Evolutionary conservation across 495 filamentous ascomycete genomes (phyloP).

Genomic region (Alectoria sarmentosa): DNA sequence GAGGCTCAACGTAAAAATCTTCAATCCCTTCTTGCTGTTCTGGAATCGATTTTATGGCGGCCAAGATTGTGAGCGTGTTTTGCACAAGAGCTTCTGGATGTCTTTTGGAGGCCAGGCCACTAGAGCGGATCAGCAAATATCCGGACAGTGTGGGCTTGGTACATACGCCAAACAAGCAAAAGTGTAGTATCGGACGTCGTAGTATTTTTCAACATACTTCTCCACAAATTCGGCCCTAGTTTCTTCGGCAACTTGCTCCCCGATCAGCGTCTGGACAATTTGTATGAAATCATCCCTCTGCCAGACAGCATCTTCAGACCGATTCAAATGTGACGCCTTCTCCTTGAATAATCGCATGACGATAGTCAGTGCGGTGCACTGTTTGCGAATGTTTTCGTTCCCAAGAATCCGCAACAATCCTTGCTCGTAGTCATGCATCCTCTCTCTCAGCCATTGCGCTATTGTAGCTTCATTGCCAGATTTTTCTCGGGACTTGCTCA

Average conservation of each 20-base stretch:
- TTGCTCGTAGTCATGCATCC: slow-evolving; percentile 60
- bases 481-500: slow-evolving; percentile 54
- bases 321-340: slow-evolving; percentile 55
- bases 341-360: slow-evolving; percentile 79
- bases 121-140: slow-evolving; percentile 9
- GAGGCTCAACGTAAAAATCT: slow-evolving; percentile 52
- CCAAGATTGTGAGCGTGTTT: slow-evolving; percentile 54
- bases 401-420: slow-evolving; percentile 48
- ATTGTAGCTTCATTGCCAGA: slow-evolving; percentile 69
- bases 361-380: slow-evolving; percentile 61
- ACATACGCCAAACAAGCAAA: slow-evolving; percentile 64
- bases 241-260: slow-evolving; percentile 45
- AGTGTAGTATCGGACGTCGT: slow-evolving; percentile 80
- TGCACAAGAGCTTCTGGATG: slow-evolving; percentile 37
- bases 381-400: slow-evolving; percentile 37
- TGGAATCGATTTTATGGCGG: slow-evolving; percentile 57
- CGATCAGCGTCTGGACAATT: slow-evolving; percentile 57
- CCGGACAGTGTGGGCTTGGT: neutral
- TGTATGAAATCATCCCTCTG: slow-evolving; percentile 53
- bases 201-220: slow-evolving; percentile 69
- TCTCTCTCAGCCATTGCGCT: slow-evolving; percentile 68
- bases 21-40: slow-evolving; percentile 54
- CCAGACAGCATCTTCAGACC: slow-evolving; percentile 57
- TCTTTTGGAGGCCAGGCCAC: slow-evolving; percentile 1
- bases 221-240: slow-evolving; percentile 63